Conservation (phyloP, 306 rosid species). For the Sicyos baderoa region DNA sequence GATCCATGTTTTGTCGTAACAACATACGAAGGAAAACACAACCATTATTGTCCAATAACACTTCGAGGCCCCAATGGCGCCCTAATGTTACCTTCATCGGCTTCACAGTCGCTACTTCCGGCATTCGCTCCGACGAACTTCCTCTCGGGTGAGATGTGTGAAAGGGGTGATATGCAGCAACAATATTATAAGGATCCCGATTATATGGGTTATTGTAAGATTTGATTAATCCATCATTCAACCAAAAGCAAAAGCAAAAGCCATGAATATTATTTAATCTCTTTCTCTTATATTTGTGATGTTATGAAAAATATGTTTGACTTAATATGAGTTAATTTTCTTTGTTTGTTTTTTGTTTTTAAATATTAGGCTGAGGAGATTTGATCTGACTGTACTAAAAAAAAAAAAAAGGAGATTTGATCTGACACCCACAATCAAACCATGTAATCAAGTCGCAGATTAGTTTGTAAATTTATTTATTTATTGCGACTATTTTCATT, state of each 20-base stretch:
- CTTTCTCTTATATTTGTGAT: too few relatives aligned
- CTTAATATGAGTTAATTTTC: too few relatives aligned
- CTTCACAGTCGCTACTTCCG: neutral
- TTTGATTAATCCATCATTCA: slow-evolving; percentile 12
- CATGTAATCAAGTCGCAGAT: neutral
- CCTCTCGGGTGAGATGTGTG: neutral
- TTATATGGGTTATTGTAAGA: slow-evolving; percentile 43
- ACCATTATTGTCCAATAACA: slow-evolving; percentile 34
- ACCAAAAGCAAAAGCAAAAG: slow-evolving; percentile 27
- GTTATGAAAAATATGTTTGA: too few relatives aligned
- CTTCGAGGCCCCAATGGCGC: slow-evolving; percentile 20
- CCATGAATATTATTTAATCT: slow-evolving; percentile 14
- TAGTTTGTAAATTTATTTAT: neutral
- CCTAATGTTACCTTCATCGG: neutral
- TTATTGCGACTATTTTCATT: too few relatives aligned
- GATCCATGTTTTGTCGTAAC: slow-evolving; percentile 46
- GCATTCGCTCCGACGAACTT: neutral
- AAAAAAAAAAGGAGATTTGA: too few relatives aligned
- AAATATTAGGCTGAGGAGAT: too few relatives aligned
- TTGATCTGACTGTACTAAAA: too few relatives aligned
- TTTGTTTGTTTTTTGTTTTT: too few relatives aligned
- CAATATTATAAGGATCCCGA: slow-evolving; percentile 11
- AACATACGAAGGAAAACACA: slow-evolving; percentile 59
- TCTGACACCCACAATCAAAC: neutral
- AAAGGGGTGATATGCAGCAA: too few relatives aligned